Evolutionary conservation across 441 rosid species (phyloP).

Genomic region (Sinapis alba): DNA sequence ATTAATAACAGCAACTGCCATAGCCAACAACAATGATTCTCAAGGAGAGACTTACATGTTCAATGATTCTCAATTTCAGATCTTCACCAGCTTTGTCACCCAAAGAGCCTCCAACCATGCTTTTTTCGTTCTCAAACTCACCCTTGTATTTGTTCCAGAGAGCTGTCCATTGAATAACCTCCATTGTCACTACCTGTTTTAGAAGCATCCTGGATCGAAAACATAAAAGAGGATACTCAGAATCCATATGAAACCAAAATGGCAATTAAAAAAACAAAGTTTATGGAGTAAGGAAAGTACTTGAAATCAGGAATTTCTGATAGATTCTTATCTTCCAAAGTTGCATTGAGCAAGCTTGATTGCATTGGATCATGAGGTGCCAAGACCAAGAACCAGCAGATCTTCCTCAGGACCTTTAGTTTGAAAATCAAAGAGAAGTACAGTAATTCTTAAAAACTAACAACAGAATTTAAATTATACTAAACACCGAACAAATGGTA

Average conservation of each 20-base stretch:
- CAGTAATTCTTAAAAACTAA: not conserved
- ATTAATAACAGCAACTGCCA: not conserved
- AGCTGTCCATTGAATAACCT: constrained; percentile 94
- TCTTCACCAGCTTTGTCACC: constrained; percentile 96
- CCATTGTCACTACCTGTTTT: constrained; percentile 95
- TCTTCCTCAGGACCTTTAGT: constrained; percentile 80
- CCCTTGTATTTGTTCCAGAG: constrained; percentile 84
- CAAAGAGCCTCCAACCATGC: constrained; percentile 88
- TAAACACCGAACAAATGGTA: not conserved
- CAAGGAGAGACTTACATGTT: constrained; percentile 58
- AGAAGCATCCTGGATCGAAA: constrained; percentile 66
- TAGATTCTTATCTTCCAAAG: constrained; percentile 83
- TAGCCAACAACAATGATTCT: not conserved
- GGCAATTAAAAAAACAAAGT: constrained; percentile 3
- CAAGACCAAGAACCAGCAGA: constrained; percentile 90
- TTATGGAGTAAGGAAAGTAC: constrained; percentile 42
- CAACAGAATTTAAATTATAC: not conserved
- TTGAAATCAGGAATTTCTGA: constrained; percentile 85
- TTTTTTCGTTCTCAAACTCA: constrained; percentile 89
- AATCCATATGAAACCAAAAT: not conserved
- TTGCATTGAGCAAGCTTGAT: constrained; percentile 88
- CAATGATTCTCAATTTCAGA: constrained; percentile 87
- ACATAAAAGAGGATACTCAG: not conserved
- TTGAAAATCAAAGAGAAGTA: constrained; percentile 24
- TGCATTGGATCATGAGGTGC: constrained; percentile 97